These are phyloP conservation scores for Sesbania bispinosa DNA, from an alignment of 306 rosid species.

Conservation along the genomic window DNA sequence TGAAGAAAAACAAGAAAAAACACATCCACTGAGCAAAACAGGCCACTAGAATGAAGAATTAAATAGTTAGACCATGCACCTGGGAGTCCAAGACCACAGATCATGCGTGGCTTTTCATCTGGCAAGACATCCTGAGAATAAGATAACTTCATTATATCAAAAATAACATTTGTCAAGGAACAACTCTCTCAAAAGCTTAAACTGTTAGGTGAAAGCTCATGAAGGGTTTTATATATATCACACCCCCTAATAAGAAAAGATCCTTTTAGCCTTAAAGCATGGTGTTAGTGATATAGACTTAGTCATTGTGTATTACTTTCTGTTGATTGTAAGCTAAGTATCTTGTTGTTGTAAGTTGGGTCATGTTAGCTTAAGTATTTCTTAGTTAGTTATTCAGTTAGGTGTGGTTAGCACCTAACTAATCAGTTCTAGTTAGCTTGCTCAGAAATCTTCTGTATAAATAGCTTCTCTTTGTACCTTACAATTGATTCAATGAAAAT, in stretches of 20 bases:
- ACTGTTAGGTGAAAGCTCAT: neutral
- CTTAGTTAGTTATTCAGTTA: too few relatives aligned
- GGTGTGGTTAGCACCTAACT: too few relatives aligned
- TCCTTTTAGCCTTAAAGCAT: neutral
- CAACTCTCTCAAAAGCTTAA: constrained; percentile 5
- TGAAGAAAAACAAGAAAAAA: neutral
- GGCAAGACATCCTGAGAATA: constrained; percentile 67
- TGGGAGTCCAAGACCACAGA: constrained; percentile 92
- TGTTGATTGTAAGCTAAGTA: too few relatives aligned
- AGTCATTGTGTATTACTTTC: too few relatives aligned
- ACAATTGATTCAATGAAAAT: too few relatives aligned
- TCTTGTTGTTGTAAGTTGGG: too few relatives aligned
- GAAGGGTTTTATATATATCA: neutral
- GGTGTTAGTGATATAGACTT: too few relatives aligned
- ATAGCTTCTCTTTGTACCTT: too few relatives aligned
- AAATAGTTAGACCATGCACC: constrained; percentile 42
- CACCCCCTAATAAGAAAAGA: neutral
- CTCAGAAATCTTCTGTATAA: too few relatives aligned
- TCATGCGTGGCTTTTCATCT: constrained; percentile 78
- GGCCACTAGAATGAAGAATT: neutral
- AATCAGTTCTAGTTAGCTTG: too few relatives aligned
- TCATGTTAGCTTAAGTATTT: too few relatives aligned
- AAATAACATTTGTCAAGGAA: neutral
- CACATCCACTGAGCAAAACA: neutral
- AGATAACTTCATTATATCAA: constrained; percentile 17